Base-by-base conservation (phyloP, 2,329 filamentous ascomycete species). In the Neurospora crassa region DNA sequence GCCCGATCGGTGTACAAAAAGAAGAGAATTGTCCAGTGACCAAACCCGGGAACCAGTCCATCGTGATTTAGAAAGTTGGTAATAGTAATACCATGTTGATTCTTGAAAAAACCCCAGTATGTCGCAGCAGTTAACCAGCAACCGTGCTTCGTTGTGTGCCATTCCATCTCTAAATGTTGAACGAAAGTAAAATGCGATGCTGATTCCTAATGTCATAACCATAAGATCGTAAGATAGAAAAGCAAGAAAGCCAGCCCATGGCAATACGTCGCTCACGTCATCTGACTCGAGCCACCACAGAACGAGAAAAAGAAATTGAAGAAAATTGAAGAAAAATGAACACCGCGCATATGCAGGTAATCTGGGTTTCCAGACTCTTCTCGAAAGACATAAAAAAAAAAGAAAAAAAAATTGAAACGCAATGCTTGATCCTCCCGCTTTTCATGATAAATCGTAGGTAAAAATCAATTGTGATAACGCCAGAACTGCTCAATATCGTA, bases 401-500 rank as follows among this genome's bases (percentile, higher is more conserved):
- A 47, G 47, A n/a, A n/a, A n/a, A n/a, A n/a, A n/a, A n/a, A n/a
- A 37, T 3, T 40, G 43, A 69, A 59, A 69, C 40, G 24, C 37
- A 20, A 59, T 69, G 41, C 42, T 34, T 53, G 47, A n/a, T 53
- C 29, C 68, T 37, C 37, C 18, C n/a, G 68, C 42, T 69, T 34
- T 69, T 68, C 67, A 37, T 63, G 45, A 24, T 69, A 20, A 16
- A 12, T 63, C 68, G 71, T 68, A 72, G 69, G 42, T 40, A 71
- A 37, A 72, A 70, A 18, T 40, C 34, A 20, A 45, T 47, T 59
- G 20, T 63, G 37, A 40, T 53, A 47, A 68, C 71, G 68, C 53
- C 53, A 6, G 37, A 11, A 6, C 24, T 29, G 12, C 47, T 20
- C 53, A 63, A 1, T 37, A 63, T 63, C 53, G 16, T 63, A n/a